phyloP scores from a whole-genome alignment of 2,329 filamentous ascomycete genomes.

The Capronia epimyces region DNA sequence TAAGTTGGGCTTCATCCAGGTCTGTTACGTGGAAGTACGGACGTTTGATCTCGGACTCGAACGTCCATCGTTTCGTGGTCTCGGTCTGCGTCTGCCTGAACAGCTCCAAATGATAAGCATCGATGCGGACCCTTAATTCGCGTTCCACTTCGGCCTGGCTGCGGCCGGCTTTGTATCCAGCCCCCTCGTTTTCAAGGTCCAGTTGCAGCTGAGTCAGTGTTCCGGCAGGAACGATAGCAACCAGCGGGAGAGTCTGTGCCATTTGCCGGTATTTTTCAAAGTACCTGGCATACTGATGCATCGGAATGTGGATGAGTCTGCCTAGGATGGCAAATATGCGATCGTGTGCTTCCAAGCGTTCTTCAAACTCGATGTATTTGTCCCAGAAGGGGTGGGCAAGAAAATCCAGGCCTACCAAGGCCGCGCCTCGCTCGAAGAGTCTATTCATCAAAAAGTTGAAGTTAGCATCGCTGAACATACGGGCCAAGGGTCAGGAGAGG shows the following conservation, averaged over 20 bases:
- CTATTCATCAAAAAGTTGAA: conserved; percentile 47
- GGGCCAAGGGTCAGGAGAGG: conserved; percentile 33
- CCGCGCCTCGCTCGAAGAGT: conserved; percentile 84
- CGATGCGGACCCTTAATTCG: conserved; percentile 72
- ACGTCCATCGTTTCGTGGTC: conserved; percentile 89
- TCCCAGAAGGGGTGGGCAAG: conserved; percentile 96
- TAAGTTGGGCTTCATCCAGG: conserved; percentile 75
- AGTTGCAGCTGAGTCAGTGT: conserved; percentile 62
- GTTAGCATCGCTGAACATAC: conserved; percentile 37
- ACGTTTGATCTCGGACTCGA: conserved; percentile 88
- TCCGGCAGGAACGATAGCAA: conserved; percentile 66
- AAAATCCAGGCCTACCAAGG: conserved; percentile 84
- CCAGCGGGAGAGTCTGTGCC: conserved; percentile 64
- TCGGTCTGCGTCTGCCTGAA: conserved; percentile 80
- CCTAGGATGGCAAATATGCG: conserved; percentile 78
- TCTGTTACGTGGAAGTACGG: conserved; percentile 96
- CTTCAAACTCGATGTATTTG: conserved; percentile 96
- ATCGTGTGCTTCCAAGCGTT: conserved; percentile 76
- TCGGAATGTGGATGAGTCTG: conserved; percentile 80
- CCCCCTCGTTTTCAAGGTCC: conserved; percentile 65
- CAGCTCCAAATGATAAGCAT: conserved; percentile 71
- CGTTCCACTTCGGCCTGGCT: conserved; percentile 75
- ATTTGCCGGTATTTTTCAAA: conserved; percentile 83
- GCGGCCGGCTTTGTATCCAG: conserved; percentile 48
- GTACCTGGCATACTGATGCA: conserved; percentile 93